Base-by-base conservation (phyloP, 768 basidiomycete genomes). In the Phaffia tasmanica region DNA sequence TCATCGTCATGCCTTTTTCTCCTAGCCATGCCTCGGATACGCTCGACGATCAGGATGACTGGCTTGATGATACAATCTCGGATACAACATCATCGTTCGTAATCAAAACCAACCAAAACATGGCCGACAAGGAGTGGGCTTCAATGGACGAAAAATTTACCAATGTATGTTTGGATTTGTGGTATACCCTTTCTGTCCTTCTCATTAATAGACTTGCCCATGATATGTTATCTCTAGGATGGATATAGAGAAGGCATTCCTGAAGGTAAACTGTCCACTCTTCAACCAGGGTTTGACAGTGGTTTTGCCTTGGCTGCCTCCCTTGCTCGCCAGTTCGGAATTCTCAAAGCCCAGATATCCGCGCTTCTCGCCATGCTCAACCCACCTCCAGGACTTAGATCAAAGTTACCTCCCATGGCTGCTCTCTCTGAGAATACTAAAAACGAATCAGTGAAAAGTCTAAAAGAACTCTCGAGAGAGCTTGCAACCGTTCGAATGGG, bases 171-270 rank as follows among this genome's bases (percentile, higher is more conserved):
- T 3, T 32, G 18, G 1, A 25, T 19, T 3, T 55, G 8, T 8
- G 21, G 3, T 57, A 6, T 23, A 29, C 8, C 25, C 32, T 21
- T 57, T 7, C 8, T n/a, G 49, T 63, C 16, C 48, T 51, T 11
- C 48, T n/a, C 25, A 7, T 29, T 29, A 9, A 23, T 54, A 30
- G 15, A 54, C 29, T 15, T 54, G 4, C 9, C 15, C 2, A n/a
- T 47, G 51, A 50, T 42, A 11, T n/a, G 3, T 27, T 21, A 42
- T 51, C 21, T 2, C 18, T 57, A 95, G 94, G 84, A 84, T 21
- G 94, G 94, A 1, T 97, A 97, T 73, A 84, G 94, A n/a, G 93
- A 97, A 77, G 94, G 94, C 7, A 94, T 98, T 72, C 87, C 85
- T 0, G 84, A 86, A 4, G 94, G 94, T 3, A 98, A 97, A 75